Evolutionary conservation across 1,139 yeast genomes (phyloP).

Genomic region (Suhomyces bokatorum): DNA sequence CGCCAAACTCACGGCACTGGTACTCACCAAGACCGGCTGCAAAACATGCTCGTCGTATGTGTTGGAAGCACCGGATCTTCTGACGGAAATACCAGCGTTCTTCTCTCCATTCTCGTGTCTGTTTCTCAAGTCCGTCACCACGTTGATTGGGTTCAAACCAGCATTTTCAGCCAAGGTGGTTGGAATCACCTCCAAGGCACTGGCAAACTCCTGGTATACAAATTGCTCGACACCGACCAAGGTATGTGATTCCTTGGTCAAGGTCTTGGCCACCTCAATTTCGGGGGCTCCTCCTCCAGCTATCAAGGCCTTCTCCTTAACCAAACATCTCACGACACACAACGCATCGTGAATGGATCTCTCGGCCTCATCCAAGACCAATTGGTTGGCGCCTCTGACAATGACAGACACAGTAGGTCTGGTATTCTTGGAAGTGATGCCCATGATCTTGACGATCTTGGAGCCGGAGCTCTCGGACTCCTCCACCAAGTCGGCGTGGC

Average conservation of each 20-base stretch:
- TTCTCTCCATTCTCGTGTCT: conserved; percentile 89
- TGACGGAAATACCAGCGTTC: conserved; percentile 93
- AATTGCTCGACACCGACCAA: conserved; percentile 90
- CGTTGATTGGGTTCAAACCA: conserved; percentile 91
- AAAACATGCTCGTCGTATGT: conserved; percentile 91
- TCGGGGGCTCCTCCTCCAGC: conserved; percentile 99
- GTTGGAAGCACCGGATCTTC: conserved; percentile 91
- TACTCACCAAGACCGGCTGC: conserved; percentile 93
- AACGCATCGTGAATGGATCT: conserved; percentile 96
- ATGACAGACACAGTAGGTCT: conserved; percentile 86
- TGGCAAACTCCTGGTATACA: conserved; percentile 94
- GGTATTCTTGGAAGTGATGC: conserved; percentile 58
- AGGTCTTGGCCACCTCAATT: conserved; percentile 82
- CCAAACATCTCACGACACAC: conserved; percentile 94
- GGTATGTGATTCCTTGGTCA: conserved; percentile 74
- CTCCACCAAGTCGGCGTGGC: conserved; percentile 88
- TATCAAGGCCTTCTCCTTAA: conserved; percentile 88
- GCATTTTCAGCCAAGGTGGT: conserved; percentile 98
- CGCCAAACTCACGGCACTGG: conserved; percentile 90
- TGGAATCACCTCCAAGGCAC: conserved; percentile 94
- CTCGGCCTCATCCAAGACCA: conserved; percentile 92
- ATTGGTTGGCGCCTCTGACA: conserved; percentile 90
- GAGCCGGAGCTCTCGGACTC: conserved; percentile 92
- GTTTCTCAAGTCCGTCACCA: conserved; percentile 91
- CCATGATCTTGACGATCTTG: conserved; percentile 87